A percentile compares a stretch with the other conserved stretches of the same genome.
These are phyloP conservation scores for Leptographium galeiforme DNA, from an alignment of 2,329 filamentous ascomycete species.

Conservation along the genomic window DNA sequence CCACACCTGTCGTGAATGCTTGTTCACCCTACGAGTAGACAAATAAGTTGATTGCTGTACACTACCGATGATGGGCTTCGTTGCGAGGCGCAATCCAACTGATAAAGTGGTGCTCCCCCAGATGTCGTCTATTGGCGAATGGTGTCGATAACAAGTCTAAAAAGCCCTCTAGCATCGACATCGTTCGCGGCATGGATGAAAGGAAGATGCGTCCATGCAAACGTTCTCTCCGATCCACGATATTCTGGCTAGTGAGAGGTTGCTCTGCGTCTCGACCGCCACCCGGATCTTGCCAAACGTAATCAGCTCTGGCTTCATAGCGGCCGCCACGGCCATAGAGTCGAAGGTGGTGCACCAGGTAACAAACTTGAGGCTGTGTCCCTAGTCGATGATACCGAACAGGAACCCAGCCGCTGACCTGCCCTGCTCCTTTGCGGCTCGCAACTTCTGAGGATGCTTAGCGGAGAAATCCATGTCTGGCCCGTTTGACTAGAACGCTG, in stretches of 20 bases:
- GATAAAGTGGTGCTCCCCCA: neutral
- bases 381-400: conserved; percentile 3
- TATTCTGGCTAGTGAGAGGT: neutral
- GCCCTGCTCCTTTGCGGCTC: neutral
- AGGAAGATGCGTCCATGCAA: conserved; percentile 1
- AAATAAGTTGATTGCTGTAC: too few species aligned
- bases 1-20: too few species aligned
- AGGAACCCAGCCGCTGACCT: neutral
- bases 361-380: conserved; percentile 1
- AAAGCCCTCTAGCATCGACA: neutral
- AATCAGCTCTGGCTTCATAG: neutral
- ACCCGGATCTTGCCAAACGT: conserved; percentile 1
- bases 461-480: conserved; percentile 2
- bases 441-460: neutral
- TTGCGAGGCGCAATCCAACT: too few species aligned
- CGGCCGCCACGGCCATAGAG: conserved; percentile 1
- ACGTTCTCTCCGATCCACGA: conserved; percentile 3
- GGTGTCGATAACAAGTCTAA: neutral
- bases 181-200: neutral
- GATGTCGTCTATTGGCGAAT: neutral
- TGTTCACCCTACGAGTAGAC: too few species aligned
- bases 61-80: too few species aligned
- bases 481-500: too few species aligned
- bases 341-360: conserved; percentile 3
- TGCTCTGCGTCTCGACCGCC: conserved; percentile 2